Evolutionary conservation across 1,284 basidiomycete genomes (phyloP), one percentile per base, ranked within the genome.

Genomic region (Ceratobasidium sp.): DNA sequence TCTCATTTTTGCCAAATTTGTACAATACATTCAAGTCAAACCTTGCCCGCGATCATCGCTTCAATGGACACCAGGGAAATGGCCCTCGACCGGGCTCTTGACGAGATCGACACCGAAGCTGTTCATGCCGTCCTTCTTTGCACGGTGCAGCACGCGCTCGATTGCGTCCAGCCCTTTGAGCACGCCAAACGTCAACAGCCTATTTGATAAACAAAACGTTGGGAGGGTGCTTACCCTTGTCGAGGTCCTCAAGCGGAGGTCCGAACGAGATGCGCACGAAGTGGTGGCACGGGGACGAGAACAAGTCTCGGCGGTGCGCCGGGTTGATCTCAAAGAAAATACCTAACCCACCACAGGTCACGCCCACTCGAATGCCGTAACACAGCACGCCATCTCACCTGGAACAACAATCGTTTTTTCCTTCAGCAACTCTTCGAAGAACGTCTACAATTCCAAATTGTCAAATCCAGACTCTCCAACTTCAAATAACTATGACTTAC

Each of bases 391-490:
- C 24, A 56, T 13, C 16, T 29, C 92, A 48, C 92, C 92, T 11
- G 94, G 94, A 64, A 95, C 94, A 73, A 95, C 92, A 77, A 96
- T 95, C 31, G 92, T 91, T 82, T 93, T 88, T 82, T 96, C 93
- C 82, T 95, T 96, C 56, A 98, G 86, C 46, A 95, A 85, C 82
- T 98, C 96, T 80, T 98, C 96, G 80, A 98, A 98, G 88, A 98
- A 97, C 37, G 92, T 94, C 89, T 91, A 75, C 27, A 65, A 41
- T 39, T 56, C 37, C 46, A 16, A 43, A 24, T 24, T 8, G 13
- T 64, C 54, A 65, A 39, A 49, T 61, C 29, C 56, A 27, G 24
- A 5, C 9, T 48, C 43, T 7, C 19, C 14, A 39, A 27, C 8
- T 19, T 7, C 19, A 59, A 71, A 68, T 27, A 56, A 14, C 24